Base-by-base conservation (phyloP, 306 rosid species). In the Bauhinia variegata region DNA sequence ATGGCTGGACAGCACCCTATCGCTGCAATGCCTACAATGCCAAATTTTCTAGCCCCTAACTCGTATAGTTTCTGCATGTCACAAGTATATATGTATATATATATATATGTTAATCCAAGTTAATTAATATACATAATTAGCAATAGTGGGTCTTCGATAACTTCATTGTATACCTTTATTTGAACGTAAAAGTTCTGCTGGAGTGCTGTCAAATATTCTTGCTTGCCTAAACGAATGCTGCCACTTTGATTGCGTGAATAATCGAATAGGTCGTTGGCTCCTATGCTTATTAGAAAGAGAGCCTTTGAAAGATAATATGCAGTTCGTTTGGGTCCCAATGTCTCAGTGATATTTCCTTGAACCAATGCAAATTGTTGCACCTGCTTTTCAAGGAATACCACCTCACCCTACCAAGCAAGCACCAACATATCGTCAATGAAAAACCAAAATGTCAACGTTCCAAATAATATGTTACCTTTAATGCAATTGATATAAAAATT, bases 41-140 rank as follows among this genome's bases (percentile, higher is more conserved):
- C 88, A 51, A 86, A 86, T 49, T 70, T 86, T 8, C 88, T 37
- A 62, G 84, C 91, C 17, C 91, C 91, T 51, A 75, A 52, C 1
- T 11, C 48, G 38, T 77, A 78, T 5, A 86, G 59, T 2, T 36
- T 74, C 91, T 86, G 80, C 73, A 67, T 4, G 14, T 37, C n/a
- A 14, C 50, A 43, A 13, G 3, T 32, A 41, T 11, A 0, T 0
- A 36, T 36, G 0, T 3, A 36, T 0, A 36, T 36, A 36, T 36
- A 36, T 36, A 36, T 36, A 34, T 34, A 34, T 34, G 7, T 34
- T 34, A n/a, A n/a, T n/a, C n/a, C n/a, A 17, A 42, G 5, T 36
- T 36, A 8, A 6, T 4, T 36, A 36, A 23, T 2, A 23, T n/a
- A n/a, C n/a, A 23, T 23, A 23, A 23, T 23, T 23, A 23, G 1